Percentiles rank a stretch among this genome's conserved stretches.
phyloP scores from a whole-genome alignment of 805 yeast species.

The Ogataea naganishii region DNA sequence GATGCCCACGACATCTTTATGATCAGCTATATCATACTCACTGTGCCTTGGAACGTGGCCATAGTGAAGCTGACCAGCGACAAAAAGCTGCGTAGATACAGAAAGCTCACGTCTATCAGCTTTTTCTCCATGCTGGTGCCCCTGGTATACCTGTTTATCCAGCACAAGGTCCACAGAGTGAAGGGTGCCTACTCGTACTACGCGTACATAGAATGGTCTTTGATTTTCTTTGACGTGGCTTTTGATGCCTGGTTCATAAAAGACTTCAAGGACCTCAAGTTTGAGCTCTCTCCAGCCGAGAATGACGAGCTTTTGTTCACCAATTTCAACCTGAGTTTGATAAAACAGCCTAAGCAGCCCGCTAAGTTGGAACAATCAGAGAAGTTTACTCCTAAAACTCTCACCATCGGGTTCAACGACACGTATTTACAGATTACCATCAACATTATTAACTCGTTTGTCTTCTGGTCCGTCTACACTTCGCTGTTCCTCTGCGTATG shows the following conservation, averaged over 20 bases:
- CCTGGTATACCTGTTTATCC: constrained; percentile 79
- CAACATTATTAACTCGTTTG: constrained; percentile 54
- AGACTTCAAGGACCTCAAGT: constrained; percentile 60
- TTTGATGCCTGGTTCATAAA: constrained; percentile 74
- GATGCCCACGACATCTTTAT: constrained; percentile 93
- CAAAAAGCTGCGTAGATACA: constrained; percentile 36
- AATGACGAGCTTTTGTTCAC: constrained; percentile 16
- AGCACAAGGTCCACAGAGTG: constrained; percentile 78
- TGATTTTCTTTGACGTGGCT: constrained; percentile 73
- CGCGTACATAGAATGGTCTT: constrained; percentile 91
- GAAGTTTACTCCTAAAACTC: constrained; percentile 11
- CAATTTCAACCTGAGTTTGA: constrained; percentile 14
- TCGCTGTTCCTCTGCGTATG: constrained; percentile 81
- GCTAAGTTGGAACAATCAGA: constrained; percentile 1
- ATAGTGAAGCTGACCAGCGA: constrained; percentile 43
- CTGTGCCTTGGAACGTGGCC: constrained; percentile 83
- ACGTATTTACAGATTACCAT: constrained; percentile 28
- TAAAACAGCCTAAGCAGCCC: constrained; percentile 3
- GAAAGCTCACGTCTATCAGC: constrained; percentile 41
- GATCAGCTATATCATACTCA: constrained; percentile 81
- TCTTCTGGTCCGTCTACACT: constrained; percentile 81
- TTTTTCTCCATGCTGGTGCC: constrained; percentile 78
- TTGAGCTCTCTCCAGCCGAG: constrained; percentile 27
- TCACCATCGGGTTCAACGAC: constrained; percentile 10
- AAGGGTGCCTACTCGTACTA: constrained; percentile 96